Evolutionary conservation across 1,284 basidiomycete species (phyloP).

Genomic region (Ustilago tritici): DNA sequence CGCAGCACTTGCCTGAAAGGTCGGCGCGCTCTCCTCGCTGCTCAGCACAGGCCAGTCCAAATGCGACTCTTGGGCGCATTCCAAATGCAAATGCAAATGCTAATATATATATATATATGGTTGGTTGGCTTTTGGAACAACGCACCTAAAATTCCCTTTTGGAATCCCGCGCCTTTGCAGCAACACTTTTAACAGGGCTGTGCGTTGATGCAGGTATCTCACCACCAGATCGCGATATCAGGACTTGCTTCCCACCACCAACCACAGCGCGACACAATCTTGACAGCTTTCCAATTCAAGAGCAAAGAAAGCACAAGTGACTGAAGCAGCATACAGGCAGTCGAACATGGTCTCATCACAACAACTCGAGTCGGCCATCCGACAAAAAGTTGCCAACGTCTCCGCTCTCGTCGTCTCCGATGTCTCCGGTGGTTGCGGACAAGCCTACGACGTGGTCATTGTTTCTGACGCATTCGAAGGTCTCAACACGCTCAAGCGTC

Average conservation of each 20-base stretch:
- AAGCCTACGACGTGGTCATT: slow-evolving; percentile 69
- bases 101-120: no score
- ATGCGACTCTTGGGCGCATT: slow-evolving; percentile 11
- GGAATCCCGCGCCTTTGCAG: not conserved
- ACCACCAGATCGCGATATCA: not conserved
- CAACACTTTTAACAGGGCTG: not conserved
- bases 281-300: no score
- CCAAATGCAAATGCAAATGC: slow-evolving; percentile 5
- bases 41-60: slow-evolving; percentile 10
- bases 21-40: not conserved
- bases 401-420: slow-evolving; percentile 66
- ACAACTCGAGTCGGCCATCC: slow-evolving; percentile 67
- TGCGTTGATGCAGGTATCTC: not conserved
- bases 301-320: not conserved
- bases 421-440: slow-evolving; percentile 68
- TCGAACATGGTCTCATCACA: slow-evolving; percentile 61
- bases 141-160: slow-evolving; percentile 1
- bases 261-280: no score
- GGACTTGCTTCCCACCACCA: no score
- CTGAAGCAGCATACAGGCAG: not conserved
- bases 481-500: slow-evolving; percentile 65
- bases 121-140: not conserved
- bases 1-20: not conserved
- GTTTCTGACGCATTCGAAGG: slow-evolving; percentile 65
- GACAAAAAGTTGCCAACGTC: slow-evolving; percentile 60